Percentiles rank a stretch among this genome's conserved stretches.
Conservation (phyloP, 805 yeast species). For the Hanseniaspora vineae region DNA sequence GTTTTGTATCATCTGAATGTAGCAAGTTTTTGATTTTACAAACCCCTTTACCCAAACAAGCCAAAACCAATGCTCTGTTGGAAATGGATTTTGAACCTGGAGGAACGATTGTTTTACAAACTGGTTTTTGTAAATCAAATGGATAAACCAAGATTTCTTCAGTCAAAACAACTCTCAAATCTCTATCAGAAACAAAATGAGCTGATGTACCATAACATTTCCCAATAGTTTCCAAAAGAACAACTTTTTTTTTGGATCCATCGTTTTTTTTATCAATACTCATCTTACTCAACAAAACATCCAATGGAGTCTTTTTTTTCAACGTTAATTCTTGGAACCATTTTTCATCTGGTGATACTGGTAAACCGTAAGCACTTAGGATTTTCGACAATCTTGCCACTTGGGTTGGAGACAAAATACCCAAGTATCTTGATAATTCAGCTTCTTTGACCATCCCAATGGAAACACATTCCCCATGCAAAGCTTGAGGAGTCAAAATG, state of each 20-base stretch:
- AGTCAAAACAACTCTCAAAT: conserved; percentile 67
- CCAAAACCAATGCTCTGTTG: conserved; percentile 83
- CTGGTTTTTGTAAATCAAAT: conserved; percentile 26
- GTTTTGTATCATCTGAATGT: conserved; percentile 93
- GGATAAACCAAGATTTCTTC: conserved; percentile 65
- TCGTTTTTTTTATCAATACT: conserved; percentile 94
- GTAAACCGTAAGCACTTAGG: conserved; percentile 74
- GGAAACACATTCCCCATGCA: conserved; percentile 99
- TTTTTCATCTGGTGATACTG: conserved; percentile 64
- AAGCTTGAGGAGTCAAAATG: conserved; percentile 87
- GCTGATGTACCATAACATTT: conserved; percentile 83
- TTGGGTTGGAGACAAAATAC: conserved; percentile 80
- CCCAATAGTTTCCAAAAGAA: conserved; percentile 73
- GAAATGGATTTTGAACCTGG: conserved; percentile 98
- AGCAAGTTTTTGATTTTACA: conserved; percentile 74
- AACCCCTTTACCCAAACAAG: conserved; percentile 80
- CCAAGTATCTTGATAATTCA: conserved; percentile 84
- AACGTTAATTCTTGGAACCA: conserved; percentile 56
- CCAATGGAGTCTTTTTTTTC: conserved; percentile 64
- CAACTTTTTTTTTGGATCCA: conserved; percentile 81
- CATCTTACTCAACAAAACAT: conserved; percentile 68
- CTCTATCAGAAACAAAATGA: conserved; percentile 68
- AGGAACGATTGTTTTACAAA: conserved; percentile 44
- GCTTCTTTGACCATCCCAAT: conserved; percentile 92
- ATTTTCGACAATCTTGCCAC: conserved; percentile 83